Percentiles rank a stretch among this genome's conserved stretches.
These are phyloP conservation scores for Trypanosoma melophagium DNA, from an alignment of 208 protist genomes.

Conservation along the genomic window DNA sequence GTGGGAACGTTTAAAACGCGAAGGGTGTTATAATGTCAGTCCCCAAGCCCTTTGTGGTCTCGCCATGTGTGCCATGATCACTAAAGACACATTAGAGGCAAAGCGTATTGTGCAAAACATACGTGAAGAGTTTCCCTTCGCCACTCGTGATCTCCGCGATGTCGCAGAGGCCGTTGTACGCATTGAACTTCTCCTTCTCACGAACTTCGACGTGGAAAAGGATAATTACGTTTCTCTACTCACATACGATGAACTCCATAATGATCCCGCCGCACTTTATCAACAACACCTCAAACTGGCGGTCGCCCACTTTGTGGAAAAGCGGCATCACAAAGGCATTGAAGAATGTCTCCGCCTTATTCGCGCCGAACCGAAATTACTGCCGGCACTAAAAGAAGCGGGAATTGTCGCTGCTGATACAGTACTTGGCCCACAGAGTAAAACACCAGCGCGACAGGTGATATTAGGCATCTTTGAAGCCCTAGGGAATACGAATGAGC, in stretches of 20 bases:
- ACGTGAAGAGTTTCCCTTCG: slow-evolving; percentile 72
- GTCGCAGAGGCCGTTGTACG: slow-evolving; percentile 80
- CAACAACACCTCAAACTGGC: slow-evolving; percentile 66
- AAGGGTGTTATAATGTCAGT: slow-evolving; percentile 79
- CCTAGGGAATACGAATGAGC: slow-evolving; percentile 61
- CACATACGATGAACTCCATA: slow-evolving; percentile 68
- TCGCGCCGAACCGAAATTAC: slow-evolving; percentile 71
- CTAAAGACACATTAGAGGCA: slow-evolving; percentile 48
- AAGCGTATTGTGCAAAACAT: slow-evolving; percentile 40
- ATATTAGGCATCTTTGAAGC: slow-evolving; percentile 74
- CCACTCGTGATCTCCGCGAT: slow-evolving; percentile 61
- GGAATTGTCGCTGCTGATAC: slow-evolving; percentile 54
- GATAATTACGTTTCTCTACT: slow-evolving; percentile 79
- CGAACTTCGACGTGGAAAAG: slow-evolving; percentile 67
- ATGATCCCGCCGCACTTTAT: slow-evolving; percentile 72
- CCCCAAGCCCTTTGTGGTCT: slow-evolving; percentile 79
- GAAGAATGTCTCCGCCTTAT: slow-evolving; percentile 77
- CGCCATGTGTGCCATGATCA: slow-evolving; percentile 73
- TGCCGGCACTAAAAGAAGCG: slow-evolving; percentile 64
- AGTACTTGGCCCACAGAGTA: slow-evolving; percentile 40
- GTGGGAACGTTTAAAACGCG: slow-evolving; percentile 66
- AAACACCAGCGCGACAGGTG: slow-evolving; percentile 70
- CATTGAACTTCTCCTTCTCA: slow-evolving; percentile 74
- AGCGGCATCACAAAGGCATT: slow-evolving; percentile 56
- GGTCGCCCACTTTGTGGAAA: slow-evolving; percentile 74